Conservation (phyloP, 2,329 filamentous ascomycete species). For the Pseudogymnoascus sp. region DNA sequence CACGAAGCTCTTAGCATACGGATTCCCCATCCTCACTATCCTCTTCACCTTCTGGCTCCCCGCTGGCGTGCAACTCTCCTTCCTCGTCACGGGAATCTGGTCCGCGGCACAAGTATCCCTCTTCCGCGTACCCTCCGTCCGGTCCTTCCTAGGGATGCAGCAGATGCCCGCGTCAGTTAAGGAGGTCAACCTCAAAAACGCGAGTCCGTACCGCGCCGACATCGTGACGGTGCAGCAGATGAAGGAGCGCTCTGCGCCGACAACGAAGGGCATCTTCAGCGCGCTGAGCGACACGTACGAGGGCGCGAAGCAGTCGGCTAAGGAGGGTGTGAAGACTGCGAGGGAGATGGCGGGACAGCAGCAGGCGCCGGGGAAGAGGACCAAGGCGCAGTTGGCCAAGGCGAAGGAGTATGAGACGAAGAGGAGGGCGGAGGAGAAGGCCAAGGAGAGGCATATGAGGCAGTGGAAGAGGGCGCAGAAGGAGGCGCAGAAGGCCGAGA, state of each 20-base stretch:
- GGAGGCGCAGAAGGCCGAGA: constrained; percentile 13
- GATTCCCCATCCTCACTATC: constrained; percentile 45
- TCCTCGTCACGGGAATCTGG: constrained; percentile 37
- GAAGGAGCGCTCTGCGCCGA: constrained; percentile 15
- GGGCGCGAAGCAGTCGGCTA: constrained; percentile 28
- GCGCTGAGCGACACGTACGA: constrained; percentile 25
- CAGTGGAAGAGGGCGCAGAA: constrained; percentile 13
- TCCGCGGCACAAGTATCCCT: constrained; percentile 37
- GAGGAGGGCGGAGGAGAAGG: constrained; percentile 17
- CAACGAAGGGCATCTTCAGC: constrained; percentile 26
- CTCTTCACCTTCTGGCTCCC: constrained; percentile 41
- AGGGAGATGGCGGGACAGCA: constrained; percentile 32
- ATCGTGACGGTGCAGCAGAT: constrained; percentile 14
- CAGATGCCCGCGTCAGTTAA: constrained; percentile 21
- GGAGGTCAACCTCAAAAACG: not conserved
- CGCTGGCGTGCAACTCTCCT: constrained; percentile 53
- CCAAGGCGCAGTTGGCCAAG: constrained; percentile 16
- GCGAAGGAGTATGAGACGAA: constrained; percentile 20
- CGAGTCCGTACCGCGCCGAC: constrained; percentile 16
- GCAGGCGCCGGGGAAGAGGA: constrained; percentile 21
- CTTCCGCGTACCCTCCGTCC: constrained; percentile 34
- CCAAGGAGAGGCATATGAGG: constrained; percentile 13
- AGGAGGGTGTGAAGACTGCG: constrained; percentile 25
- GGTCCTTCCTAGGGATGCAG: constrained; percentile 32
- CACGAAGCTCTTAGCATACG: constrained; percentile 35